Evolutionary conservation across 169 alveolate species (phyloP), one percentile per base, ranked within the genome.

Genomic region (Plasmodium ovale): DNA sequence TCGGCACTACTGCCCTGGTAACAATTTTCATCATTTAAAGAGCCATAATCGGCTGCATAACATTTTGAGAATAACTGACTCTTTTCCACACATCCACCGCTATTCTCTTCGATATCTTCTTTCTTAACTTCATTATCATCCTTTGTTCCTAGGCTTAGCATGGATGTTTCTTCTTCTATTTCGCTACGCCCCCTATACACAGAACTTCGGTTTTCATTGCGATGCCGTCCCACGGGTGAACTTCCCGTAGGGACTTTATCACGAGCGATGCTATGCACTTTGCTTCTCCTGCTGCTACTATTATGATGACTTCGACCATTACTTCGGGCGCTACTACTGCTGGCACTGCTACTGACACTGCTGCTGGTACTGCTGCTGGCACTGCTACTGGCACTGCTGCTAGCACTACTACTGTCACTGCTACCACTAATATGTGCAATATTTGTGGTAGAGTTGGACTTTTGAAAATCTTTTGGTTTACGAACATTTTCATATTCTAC

Each of bases 401-500:
- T 42, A 10, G 7, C 14, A 10, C 14, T 47, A 47, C 16, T 54
- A 72, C 35, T 37, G n/a, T 35, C 6, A 35, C 21, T 19, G n/a
- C 51, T 12, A 27, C 25, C 51, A 70, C 31, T 31, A 39, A 37
- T 29, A 39, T 16, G 7, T 16, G 14, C 39, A 65, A 19, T 16
- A 25, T 37, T 39, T 47, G 33, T 33, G 12, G n/a, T n/a, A 23
- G 53, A 42, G 6, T 67, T 67, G 3, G 27, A 12, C 5, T 33
- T 67, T 3, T 29, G 77, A 42, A 42, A 25, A 27, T 47, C 69
- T 37, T 39, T 60, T 21, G 67, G 21, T 60, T 74, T 65, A 2
- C 39, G 88, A 44, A n/a, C 49, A 74, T 35, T 51, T 60, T 47
- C 88, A 74, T 29, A 74, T 19, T 74, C 77, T 29, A 74, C 27